A percentile compares a stretch with the other conserved stretches of the same genome.
Evolutionary conservation across 1,284 basidiomycete species (phyloP).

Genomic region (Acaromyces ingoldii): DNA sequence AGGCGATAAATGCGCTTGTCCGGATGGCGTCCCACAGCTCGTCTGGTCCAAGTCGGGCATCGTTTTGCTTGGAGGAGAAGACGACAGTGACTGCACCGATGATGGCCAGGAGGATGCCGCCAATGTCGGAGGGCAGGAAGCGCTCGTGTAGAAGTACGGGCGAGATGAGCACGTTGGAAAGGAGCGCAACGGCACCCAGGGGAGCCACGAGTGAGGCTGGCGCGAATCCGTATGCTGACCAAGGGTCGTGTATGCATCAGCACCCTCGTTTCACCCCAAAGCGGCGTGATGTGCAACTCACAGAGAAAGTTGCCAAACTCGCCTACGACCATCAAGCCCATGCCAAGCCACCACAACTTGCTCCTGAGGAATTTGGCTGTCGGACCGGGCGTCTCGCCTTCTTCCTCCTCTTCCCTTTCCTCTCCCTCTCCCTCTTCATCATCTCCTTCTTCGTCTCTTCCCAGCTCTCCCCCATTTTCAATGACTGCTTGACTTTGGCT

Average conservation of each 20-base stretch:
- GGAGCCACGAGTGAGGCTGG: slow-evolving; percentile 94
- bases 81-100: slow-evolving; percentile 63
- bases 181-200: slow-evolving; percentile 73
- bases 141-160: slow-evolving; percentile 65
- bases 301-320: slow-evolving; percentile 77
- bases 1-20: slow-evolving; percentile 39
- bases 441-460: neutral
- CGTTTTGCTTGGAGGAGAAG: slow-evolving; percentile 61
- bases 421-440: neutral
- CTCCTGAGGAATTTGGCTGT: slow-evolving; percentile 37
- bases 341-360: slow-evolving; percentile 87
- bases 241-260: too few relatives aligned
- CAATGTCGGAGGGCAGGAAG: slow-evolving; percentile 64
- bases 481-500: neutral
- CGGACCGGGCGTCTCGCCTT: slow-evolving; percentile 14
- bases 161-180: slow-evolving; percentile 91
- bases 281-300: too few relatives aligned
- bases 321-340: slow-evolving; percentile 81
- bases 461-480: neutral
- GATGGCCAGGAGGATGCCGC: slow-evolving; percentile 59
- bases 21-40: slow-evolving; percentile 34
- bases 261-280: too few relatives aligned
- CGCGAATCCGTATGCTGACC: slow-evolving; percentile 74
- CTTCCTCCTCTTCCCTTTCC: neutral
- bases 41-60: slow-evolving; percentile 27